Evolutionary conservation across 2,329 filamentous ascomycete species (phyloP).

Genomic region (Fusarium sarcochroum): DNA sequence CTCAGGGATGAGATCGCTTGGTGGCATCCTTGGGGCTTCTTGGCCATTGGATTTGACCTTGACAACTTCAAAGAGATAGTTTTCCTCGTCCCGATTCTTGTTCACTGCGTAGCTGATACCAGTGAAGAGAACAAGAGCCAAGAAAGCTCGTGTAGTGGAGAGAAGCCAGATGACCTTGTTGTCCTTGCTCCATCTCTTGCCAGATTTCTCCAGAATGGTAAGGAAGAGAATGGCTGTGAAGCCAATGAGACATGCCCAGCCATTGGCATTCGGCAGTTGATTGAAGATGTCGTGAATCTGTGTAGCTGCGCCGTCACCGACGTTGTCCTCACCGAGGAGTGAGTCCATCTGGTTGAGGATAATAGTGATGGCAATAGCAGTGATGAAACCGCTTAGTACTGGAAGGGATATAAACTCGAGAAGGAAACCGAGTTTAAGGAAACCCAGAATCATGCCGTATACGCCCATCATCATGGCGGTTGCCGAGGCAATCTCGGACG

Average conservation of each 20-base stretch:
- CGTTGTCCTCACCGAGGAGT: constrained; percentile 67
- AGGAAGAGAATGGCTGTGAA: constrained; percentile 70
- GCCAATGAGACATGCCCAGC: constrained; percentile 71
- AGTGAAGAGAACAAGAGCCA: constrained; percentile 73
- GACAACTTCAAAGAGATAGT: constrained; percentile 68
- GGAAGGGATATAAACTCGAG: constrained; percentile 77
- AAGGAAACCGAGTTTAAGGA: constrained; percentile 74
- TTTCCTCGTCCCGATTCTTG: constrained; percentile 58
- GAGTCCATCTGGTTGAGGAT: constrained; percentile 74
- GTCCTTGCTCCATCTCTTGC: constrained; percentile 71
- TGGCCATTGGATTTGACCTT: constrained; percentile 71
- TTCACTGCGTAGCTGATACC: constrained; percentile 75
- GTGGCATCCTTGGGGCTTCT: constrained; percentile 63
- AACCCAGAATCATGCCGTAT: constrained; percentile 70
- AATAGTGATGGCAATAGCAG: constrained; percentile 75
- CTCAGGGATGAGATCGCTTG: constrained; percentile 63
- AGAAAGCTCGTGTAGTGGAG: constrained; percentile 71
- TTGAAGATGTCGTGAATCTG: constrained; percentile 72
- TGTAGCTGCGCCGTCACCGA: constrained; percentile 66
- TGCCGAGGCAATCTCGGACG: constrained; percentile 70
- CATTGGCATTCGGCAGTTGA: constrained; percentile 69
- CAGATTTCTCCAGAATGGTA: constrained; percentile 68
- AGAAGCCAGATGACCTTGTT: constrained; percentile 71
- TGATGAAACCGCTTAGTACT: constrained; percentile 75
- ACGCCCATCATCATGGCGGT: constrained; percentile 75